phyloP scores from a whole-genome alignment of 345 rosid species.

The Acer negundo region DNA sequence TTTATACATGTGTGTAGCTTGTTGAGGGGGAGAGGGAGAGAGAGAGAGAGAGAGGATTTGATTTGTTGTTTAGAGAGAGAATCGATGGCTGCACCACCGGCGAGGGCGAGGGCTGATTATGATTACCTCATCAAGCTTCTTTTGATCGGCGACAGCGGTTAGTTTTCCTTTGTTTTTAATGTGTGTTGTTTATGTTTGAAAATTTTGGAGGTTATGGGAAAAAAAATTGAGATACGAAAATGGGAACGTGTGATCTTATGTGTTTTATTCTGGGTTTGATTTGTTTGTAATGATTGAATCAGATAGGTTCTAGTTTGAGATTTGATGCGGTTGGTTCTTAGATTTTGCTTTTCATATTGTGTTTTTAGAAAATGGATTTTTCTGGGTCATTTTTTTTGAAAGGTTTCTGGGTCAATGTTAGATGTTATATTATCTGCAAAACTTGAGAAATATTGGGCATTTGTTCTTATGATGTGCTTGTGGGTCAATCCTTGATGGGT shows the following conservation, averaged over 20 bases:
- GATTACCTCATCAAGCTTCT: conserved; percentile 83
- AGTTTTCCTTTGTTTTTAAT: conserved; percentile 8
- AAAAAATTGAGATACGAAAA: not conserved
- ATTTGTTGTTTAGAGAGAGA: conserved; percentile 3
- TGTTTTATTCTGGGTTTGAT: not conserved
- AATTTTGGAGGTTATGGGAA: not conserved
- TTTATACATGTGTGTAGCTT: not conserved
- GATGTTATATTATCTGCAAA: conserved; percentile 2
- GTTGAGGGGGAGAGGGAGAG: conserved; percentile 19
- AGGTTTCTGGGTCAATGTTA: not conserved
- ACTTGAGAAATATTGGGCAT: not conserved
- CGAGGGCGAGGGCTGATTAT: conserved; percentile 74
- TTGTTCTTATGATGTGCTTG: not conserved
- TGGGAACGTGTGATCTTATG: conserved; percentile 1
- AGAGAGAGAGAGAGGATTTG: conserved; percentile 22
- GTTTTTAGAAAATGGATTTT: conserved; percentile 1
- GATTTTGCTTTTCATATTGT: not conserved
- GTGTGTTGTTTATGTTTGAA: not conserved
- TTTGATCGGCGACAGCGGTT: conserved; percentile 78
- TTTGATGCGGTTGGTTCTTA: conserved; percentile 5
- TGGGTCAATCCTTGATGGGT: not conserved
- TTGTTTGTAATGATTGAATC: not conserved
- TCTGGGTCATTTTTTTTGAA: too few species aligned
- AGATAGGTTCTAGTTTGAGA: conserved; percentile 6
- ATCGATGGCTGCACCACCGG: conserved; percentile 77